phyloP scores from a whole-genome alignment of 495 filamentous ascomycete genomes.

The Lophium mytilinum region DNA sequence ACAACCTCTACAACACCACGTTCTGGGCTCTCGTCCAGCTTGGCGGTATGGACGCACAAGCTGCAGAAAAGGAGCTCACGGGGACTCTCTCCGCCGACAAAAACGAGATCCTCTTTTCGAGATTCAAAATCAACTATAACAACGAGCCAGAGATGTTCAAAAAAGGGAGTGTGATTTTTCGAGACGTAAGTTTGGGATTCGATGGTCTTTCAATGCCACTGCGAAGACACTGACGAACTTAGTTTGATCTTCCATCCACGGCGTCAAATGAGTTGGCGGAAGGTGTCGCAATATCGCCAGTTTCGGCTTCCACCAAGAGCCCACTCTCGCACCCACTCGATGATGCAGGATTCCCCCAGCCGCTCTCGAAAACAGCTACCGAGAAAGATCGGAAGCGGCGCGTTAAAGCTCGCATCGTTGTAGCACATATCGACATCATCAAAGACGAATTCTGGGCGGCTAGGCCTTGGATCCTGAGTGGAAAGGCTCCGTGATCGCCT shows the following conservation, averaged over 20 bases:
- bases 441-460: slow-evolving; percentile 86
- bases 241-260: neutral
- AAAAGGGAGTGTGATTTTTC: slow-evolving; percentile 84
- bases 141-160: slow-evolving; percentile 86
- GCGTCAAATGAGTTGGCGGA: neutral
- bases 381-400: slow-evolving; percentile 71
- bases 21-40: slow-evolving; percentile 82
- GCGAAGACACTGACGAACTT: neutral
- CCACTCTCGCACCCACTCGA: neutral
- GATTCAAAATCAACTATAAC: slow-evolving; percentile 93
- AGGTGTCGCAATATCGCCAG: neutral
- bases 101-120: slow-evolving; percentile 89
- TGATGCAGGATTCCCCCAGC: slow-evolving; percentile 2
- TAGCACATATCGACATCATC: slow-evolving; percentile 88
- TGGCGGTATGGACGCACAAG: slow-evolving; percentile 62
- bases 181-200: slow-evolving; percentile 53
- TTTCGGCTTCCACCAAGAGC: neutral
- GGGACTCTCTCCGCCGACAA: slow-evolving; percentile 80
- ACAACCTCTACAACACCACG: slow-evolving; percentile 95
- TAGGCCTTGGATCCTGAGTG: slow-evolving; percentile 76
- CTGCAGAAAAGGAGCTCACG: slow-evolving; percentile 74
- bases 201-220: neutral
- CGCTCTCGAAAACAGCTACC: slow-evolving; percentile 62
- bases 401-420: slow-evolving; percentile 64
- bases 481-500: slow-evolving; percentile 50